Percentiles rank a stretch among this genome's conserved stretches.
Evolutionary conservation across 179 eudicot genomes (phyloP).

Genomic region (Beta macrorhiza): DNA sequence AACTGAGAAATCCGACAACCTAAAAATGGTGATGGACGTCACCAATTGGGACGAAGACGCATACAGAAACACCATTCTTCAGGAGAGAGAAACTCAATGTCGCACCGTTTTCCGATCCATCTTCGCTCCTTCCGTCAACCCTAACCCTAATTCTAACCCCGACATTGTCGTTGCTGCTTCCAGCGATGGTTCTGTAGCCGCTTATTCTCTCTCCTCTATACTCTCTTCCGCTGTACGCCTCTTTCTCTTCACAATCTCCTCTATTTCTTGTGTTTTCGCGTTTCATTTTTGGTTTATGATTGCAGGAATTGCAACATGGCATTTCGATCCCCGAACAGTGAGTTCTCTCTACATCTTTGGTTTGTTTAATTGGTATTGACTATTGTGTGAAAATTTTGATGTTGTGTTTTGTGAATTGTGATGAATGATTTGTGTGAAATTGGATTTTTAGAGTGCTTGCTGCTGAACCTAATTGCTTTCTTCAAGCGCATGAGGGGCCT

Average conservation of each 20-base stretch:
- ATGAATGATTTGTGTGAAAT: constrained; percentile 24
- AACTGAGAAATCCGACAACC: background rate
- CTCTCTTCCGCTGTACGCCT: constrained; percentile 37
- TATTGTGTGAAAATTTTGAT: background rate
- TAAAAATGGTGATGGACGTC: constrained; percentile 45
- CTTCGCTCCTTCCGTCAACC: constrained; percentile 52
- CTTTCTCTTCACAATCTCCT: background rate
- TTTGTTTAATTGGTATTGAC: background rate
- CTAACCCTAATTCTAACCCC: constrained; percentile 42
- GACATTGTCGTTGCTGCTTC: constrained; percentile 73
- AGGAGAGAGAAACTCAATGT: constrained; percentile 57
- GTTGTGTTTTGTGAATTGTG: background rate
- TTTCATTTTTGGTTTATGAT: background rate
- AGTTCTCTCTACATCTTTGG: constrained; percentile 18
- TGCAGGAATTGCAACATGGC: constrained; percentile 38
- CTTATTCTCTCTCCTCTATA: constrained; percentile 68
- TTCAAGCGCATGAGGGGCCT: constrained; percentile 87
- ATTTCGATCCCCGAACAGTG: constrained; percentile 43
- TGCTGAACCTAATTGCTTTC: constrained; percentile 60
- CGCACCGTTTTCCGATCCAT: constrained; percentile 76
- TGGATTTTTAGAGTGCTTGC: constrained; percentile 32
- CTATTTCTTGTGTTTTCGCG: background rate
- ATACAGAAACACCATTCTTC: constrained; percentile 54
- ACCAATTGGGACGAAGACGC: constrained; percentile 79
- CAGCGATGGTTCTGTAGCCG: constrained; percentile 73